Evolutionary conservation across 371 early-diverging fungal genomes (phyloP).

Genomic region (Mortierella sp.): DNA sequence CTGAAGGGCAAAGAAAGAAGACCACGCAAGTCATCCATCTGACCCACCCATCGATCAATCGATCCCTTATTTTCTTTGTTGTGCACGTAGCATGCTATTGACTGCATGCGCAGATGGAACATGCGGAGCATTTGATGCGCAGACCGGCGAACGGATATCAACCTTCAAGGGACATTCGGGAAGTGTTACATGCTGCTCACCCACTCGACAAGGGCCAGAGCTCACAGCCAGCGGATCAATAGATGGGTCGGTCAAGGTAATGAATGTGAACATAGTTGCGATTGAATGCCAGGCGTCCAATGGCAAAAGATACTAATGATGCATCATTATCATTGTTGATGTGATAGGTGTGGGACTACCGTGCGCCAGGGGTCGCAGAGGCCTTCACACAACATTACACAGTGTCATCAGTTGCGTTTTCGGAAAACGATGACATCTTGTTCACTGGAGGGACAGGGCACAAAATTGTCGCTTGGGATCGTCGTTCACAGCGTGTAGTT

Average conservation of each 20-base stretch:
- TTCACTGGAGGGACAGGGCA: not conserved
- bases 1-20: not conserved
- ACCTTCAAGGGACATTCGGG: not conserved
- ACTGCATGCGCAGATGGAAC: conserved; percentile 13
- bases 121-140: conserved; percentile 8
- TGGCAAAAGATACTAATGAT: no score
- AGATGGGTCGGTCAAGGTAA: not conserved
- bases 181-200: not conserved
- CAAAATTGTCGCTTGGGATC: not conserved
- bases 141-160: conserved; percentile 1
- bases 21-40: not conserved
- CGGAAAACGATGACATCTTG: not conserved
- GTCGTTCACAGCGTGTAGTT: not conserved
- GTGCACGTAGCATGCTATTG: not conserved
- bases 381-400: not conserved
- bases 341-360: not conserved
- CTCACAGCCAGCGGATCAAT: not conserved
- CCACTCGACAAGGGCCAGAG: not conserved
- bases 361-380: not conserved
- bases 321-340: not conserved
- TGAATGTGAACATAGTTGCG: not conserved
- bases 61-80: not conserved
- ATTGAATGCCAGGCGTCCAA: no score
- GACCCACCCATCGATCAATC: not conserved
- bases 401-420: not conserved